phyloP scores from a whole-genome alignment of 345 rosid genomes.

The Corymbia maculata region DNA sequence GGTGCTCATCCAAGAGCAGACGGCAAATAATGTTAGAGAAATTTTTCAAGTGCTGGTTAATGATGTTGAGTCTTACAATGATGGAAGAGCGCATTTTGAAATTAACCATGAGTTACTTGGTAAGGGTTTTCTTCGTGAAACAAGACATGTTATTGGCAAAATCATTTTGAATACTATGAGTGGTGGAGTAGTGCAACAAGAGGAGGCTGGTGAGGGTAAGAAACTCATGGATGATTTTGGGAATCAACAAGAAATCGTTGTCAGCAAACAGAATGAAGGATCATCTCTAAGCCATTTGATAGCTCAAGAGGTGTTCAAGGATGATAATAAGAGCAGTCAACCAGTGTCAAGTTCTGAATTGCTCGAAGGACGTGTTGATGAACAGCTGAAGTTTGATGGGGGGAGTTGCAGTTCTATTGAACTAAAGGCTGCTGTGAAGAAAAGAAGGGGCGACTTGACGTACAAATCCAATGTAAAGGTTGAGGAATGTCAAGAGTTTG shows the following conservation, averaged over 20 bases:
- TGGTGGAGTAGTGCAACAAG: constrained; percentile 15
- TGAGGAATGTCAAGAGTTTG: neutral
- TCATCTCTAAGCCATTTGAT: neutral
- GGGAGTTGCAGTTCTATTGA: neutral
- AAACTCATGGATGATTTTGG: neutral
- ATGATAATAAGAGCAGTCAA: neutral
- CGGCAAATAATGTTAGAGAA: constrained; percentile 15
- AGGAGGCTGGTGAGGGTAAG: neutral
- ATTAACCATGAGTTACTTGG: constrained; percentile 47
- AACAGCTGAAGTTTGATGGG: neutral
- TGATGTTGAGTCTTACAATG: constrained; percentile 21
- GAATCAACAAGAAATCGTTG: neutral
- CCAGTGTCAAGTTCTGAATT: neutral
- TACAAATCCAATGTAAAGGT: neutral
- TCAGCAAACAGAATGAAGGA: neutral
- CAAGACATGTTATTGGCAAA: constrained; percentile 65
- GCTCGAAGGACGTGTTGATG: neutral
- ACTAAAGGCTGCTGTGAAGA: neutral
- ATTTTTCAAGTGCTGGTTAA: constrained; percentile 34
- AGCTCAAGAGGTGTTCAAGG: neutral
- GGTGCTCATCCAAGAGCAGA: constrained; percentile 57
- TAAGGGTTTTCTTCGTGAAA: constrained; percentile 44
- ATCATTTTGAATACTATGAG: constrained; percentile 64
- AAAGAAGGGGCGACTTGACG: neutral
- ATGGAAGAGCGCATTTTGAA: constrained; percentile 10